Base-by-base conservation (phyloP, 108 stramenopile genomes). In the Mediolabrus comicus region DNA sequence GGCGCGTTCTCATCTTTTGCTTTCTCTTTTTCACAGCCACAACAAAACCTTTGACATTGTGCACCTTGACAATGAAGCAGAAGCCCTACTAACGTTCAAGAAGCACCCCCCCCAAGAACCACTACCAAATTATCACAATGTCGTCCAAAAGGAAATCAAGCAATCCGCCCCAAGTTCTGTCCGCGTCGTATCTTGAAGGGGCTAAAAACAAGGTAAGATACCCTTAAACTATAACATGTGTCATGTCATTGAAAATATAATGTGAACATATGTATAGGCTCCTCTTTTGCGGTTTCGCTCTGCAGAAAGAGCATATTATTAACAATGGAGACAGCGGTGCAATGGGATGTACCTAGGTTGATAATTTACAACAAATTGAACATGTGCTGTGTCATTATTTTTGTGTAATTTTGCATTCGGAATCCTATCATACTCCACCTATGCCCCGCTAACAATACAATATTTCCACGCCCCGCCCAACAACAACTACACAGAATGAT, bases 401-500 rank as follows among this genome's bases (percentile, higher is more conserved):
- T n/a, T n/a, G n/a, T n/a, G n/a, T n/a, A n/a, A n/a, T n/a, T n/a
- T n/a, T n/a, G n/a, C n/a, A n/a, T n/a, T n/a, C n/a, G n/a, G n/a
- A n/a, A n/a, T n/a, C n/a, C n/a, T n/a, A n/a, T n/a, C n/a, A n/a
- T n/a, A 49, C n/a, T 49, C 46, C 22, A 22, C 22, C n/a, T 4
- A 3, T 10, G 5, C 10, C 36, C 36, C 9, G 11, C 9, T 10
- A 38, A 38, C 14, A 8, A 49, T 16, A 49, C 9, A 22, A 49
- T n/a, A n/a, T n/a, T n/a, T n/a, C n/a, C 22, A 49, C 16, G n/a
- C 1, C 39, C 41, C 39, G 28, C 62, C 49, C 38, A 25, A 26
- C 8, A 35, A 34, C 9, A 9, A 35, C 30, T 9, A 17, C 3
- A 11, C 39, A 70, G 69, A 65, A 55, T 51, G 69, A 70, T 22